Evolutionary conservation across 257 asterid genomes (phyloP).

Genomic region (Petrea volubilis): DNA sequence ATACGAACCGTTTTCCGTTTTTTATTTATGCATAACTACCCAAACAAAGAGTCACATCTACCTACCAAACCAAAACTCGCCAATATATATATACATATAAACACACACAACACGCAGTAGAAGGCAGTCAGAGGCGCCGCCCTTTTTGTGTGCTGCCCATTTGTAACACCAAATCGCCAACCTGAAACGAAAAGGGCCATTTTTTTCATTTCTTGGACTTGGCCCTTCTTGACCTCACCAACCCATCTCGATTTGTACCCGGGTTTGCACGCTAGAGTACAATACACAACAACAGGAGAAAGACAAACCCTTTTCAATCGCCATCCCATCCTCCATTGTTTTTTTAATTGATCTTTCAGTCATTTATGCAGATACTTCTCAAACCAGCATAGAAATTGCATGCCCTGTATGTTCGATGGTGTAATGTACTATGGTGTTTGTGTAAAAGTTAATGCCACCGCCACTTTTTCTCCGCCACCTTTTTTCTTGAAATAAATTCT

Average conservation of each 20-base stretch:
- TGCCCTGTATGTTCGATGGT: neutral
- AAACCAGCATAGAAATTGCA: neutral
- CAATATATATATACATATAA: neutral
- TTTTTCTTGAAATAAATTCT: conserved; percentile 32
- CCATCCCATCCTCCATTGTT: neutral
- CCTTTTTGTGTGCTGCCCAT: conserved; percentile 19
- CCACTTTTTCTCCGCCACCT: conserved; percentile 39
- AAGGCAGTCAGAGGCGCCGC: conserved; percentile 10
- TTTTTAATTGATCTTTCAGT: conserved; percentile 36
- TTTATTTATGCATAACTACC: neutral
- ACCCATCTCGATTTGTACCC: conserved; percentile 26
- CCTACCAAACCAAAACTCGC: neutral
- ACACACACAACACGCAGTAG: neutral
- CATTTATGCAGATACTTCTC: conserved; percentile 4
- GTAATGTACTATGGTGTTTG: neutral
- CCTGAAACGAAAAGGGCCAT: conserved; percentile 5
- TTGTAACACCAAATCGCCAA: conserved; percentile 37
- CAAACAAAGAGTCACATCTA: neutral
- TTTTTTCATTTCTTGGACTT: conserved; percentile 5
- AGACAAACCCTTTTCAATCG: conserved; percentile 6
- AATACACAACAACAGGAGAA: conserved; percentile 15
- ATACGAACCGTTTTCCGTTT: too few relatives aligned
- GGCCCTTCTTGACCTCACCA: conserved; percentile 29
- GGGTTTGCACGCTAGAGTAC: conserved; percentile 23
- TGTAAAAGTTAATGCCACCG: conserved; percentile 24